Conservation (phyloP, 176 grass and related monocot species). For the Eleusine indica region DNA sequence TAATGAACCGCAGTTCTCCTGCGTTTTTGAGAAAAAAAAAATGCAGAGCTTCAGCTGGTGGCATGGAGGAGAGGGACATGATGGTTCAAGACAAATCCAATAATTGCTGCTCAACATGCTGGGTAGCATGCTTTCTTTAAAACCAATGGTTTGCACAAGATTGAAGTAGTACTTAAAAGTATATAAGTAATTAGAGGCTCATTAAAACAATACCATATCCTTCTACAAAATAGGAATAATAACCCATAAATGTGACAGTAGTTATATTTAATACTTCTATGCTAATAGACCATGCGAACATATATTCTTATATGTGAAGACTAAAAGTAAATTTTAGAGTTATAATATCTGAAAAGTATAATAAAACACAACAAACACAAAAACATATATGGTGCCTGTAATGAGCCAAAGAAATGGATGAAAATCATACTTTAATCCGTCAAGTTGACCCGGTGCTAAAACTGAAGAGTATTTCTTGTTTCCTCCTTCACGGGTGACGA, state of each 20-base stretch:
- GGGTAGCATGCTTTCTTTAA: too few relatives aligned
- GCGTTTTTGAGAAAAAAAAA: too few relatives aligned
- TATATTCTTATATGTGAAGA: constrained; percentile 10
- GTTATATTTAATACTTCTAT: neutral
- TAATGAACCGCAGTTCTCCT: too few relatives aligned
- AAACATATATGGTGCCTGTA: neutral
- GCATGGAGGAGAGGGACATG: too few relatives aligned
- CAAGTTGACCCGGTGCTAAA: constrained; percentile 82
- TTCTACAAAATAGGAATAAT: neutral
- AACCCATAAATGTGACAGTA: neutral
- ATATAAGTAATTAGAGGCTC: neutral
- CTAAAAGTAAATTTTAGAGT: neutral
- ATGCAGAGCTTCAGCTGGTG: too few relatives aligned
- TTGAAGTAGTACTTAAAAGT: too few relatives aligned
- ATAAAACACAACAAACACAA: neutral
- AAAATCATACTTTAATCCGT: constrained; percentile 73
- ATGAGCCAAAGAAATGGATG: constrained; percentile 26
- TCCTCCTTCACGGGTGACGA: constrained; percentile 80
- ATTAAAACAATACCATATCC: neutral
- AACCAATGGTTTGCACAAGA: too few relatives aligned
- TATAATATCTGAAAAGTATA: neutral
- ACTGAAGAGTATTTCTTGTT: constrained; percentile 88
- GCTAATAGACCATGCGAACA: constrained; percentile 8
- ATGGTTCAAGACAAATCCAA: too few relatives aligned
- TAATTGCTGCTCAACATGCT: too few relatives aligned